phyloP scores from a whole-genome alignment of 208 protist genomes.

The Crithidia bombi region DNA sequence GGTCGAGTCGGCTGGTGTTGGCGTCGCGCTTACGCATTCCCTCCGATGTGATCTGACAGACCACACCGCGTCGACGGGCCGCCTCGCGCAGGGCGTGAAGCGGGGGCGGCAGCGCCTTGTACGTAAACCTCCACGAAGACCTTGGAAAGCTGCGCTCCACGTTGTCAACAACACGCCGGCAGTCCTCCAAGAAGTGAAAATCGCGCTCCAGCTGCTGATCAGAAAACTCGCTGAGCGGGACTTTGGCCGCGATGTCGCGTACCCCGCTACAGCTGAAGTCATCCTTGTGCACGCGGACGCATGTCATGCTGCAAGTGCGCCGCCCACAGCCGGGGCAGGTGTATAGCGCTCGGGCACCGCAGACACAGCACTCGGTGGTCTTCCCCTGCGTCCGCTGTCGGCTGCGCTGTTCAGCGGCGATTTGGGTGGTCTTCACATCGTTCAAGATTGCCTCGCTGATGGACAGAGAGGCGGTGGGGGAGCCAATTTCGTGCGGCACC shows the following conservation, averaged over 20 bases:
- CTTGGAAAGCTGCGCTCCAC: constrained; percentile 66
- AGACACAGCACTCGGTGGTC: constrained; percentile 62
- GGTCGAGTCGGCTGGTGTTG: constrained; percentile 83
- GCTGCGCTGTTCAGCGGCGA: neutral
- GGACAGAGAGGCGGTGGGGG: neutral
- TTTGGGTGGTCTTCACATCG: constrained; percentile 28
- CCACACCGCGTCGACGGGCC: constrained; percentile 75
- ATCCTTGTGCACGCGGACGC: constrained; percentile 77
- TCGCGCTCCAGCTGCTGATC: constrained; percentile 79
- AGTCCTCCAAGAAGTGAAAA: constrained; percentile 83
- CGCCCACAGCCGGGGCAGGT: constrained; percentile 78
- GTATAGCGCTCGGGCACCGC: constrained; percentile 57
- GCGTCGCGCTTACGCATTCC: constrained; percentile 82
- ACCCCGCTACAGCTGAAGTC: constrained; percentile 67
- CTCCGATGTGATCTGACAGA: constrained; percentile 89
- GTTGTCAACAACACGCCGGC: constrained; percentile 68
- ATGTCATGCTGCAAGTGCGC: constrained; percentile 79
- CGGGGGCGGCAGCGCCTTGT: constrained; percentile 65
- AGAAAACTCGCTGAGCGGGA: constrained; percentile 73
- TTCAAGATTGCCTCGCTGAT: constrained; percentile 41
- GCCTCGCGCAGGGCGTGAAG: constrained; percentile 81
- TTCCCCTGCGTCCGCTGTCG: neutral
- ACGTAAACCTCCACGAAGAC: constrained; percentile 56
- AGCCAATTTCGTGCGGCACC: neutral
- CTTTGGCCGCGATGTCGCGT: constrained; percentile 57